Evolutionary conservation across 495 filamentous ascomycete species (phyloP).

Genomic region (Venustampulla echinocandica): DNA sequence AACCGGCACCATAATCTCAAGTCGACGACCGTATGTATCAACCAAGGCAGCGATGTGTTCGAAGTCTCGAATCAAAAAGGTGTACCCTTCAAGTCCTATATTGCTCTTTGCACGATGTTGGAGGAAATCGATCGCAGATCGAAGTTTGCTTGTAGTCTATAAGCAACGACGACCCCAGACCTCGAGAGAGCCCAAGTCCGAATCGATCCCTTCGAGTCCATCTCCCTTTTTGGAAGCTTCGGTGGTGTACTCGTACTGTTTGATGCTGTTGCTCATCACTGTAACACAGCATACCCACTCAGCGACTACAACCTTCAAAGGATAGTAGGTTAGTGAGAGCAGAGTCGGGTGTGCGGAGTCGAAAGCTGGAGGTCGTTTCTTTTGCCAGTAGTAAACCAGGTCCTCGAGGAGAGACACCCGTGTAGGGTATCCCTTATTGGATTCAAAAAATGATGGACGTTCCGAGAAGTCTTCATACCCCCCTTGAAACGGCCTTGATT

Average conservation of each 20-base stretch:
- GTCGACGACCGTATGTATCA: constrained; percentile 14
- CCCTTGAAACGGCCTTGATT: constrained; percentile 10
- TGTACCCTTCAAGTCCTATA: not conserved
- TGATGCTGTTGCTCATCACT: constrained; percentile 15
- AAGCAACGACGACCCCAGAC: constrained; percentile 5
- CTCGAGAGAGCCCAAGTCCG: constrained; percentile 1
- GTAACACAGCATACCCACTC: constrained; percentile 16
- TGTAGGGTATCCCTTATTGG: not conserved
- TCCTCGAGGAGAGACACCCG: constrained; percentile 1
- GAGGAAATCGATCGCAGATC: not conserved
- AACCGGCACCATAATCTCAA: constrained; percentile 26
- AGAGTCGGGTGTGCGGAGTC: constrained; percentile 8
- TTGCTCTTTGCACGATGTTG: not conserved
- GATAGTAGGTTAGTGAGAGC: constrained; percentile 14
- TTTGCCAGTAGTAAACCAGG: constrained; percentile 7
- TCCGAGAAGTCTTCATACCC: constrained; percentile 9
- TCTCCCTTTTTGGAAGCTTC: not conserved
- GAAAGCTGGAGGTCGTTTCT: constrained; percentile 3
- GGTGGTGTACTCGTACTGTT: constrained; percentile 16
- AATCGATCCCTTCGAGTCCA: not conserved
- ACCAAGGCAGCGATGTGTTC: constrained; percentile 14
- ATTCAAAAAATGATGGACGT: not conserved
- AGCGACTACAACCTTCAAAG: constrained; percentile 17
- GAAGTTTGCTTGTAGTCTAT: constrained; percentile 1
- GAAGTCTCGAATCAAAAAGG: constrained; percentile 12